Percentiles rank a stretch among this genome's conserved stretches.
These are phyloP conservation scores for Paulownia fortunei DNA, from an alignment of 257 asterid genomes.

Conservation along the genomic window DNA sequence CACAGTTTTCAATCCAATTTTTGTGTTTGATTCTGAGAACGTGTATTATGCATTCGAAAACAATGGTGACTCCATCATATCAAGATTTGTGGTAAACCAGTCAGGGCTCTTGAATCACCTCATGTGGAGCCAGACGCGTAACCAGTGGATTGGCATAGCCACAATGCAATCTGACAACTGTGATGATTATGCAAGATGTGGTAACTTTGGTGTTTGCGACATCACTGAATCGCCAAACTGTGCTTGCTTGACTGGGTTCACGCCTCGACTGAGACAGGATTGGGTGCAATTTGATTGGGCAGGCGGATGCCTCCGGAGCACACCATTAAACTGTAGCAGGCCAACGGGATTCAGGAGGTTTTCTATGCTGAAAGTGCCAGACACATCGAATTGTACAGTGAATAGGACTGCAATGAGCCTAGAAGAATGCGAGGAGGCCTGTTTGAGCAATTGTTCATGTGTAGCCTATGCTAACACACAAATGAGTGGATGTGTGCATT, in stretches of 20 bases:
- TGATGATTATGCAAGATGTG: constrained; percentile 43
- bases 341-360: constrained; percentile 37
- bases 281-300: constrained; percentile 45
- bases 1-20: constrained; percentile 30
- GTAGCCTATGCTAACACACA: constrained; percentile 42
- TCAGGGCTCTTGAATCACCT: constrained; percentile 33
- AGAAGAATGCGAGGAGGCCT: constrained; percentile 31
- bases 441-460: constrained; percentile 48
- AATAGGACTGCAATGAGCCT: constrained; percentile 17
- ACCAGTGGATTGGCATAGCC: constrained; percentile 36
- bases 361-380: constrained; percentile 46
- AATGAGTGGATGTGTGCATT: constrained; percentile 36
- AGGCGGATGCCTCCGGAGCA: constrained; percentile 45
- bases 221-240: constrained; percentile 25
- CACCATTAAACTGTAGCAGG: constrained; percentile 31
- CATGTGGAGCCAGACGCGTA: constrained; percentile 37
- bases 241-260: constrained; percentile 42
- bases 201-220: constrained; percentile 44
- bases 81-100: constrained; percentile 40
- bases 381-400: constrained; percentile 20
- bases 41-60: constrained; percentile 36
- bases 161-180: constrained; percentile 39
- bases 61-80: constrained; percentile 30
- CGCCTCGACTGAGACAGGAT: constrained; percentile 35
- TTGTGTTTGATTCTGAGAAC: background rate